phyloP scores from a whole-genome alignment of 495 filamentous ascomycete species.

The Neurospora cerealis region DNA sequence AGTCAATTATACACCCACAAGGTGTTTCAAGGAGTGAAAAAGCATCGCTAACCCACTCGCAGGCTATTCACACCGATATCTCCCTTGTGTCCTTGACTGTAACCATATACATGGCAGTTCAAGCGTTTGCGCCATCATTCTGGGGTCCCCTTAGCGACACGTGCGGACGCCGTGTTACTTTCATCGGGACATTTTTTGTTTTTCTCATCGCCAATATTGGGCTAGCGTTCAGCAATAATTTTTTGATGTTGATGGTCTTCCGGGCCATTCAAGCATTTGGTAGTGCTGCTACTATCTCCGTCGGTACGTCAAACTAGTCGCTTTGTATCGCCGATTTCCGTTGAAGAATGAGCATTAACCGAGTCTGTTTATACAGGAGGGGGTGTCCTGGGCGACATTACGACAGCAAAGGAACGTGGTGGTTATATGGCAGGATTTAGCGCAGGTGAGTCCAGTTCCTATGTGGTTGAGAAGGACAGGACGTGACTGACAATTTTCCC shows the following conservation, averaged over 20 bases:
- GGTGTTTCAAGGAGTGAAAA: not conserved
- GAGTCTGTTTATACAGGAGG: conserved; percentile 1
- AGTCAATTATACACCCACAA: not conserved
- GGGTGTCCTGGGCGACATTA: conserved; percentile 46
- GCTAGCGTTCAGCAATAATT: conserved; percentile 37
- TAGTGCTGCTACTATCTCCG: conserved; percentile 37
- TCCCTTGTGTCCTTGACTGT: conserved; percentile 16
- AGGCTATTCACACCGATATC: conserved; percentile 7
- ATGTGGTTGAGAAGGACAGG: not conserved
- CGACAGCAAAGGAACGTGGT: conserved; percentile 39
- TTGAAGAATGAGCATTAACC: not conserved
- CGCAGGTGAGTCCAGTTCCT: conserved; percentile 9
- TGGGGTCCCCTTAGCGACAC: conserved; percentile 20
- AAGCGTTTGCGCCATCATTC: conserved; percentile 20
- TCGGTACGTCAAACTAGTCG: not conserved
- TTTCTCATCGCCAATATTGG: conserved; percentile 45
- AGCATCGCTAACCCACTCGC: not conserved
- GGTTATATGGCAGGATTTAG: conserved; percentile 43
- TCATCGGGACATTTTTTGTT: conserved; percentile 40
- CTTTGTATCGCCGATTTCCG: not conserved
- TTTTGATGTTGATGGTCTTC: conserved; percentile 39
- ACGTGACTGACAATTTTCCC: not conserved
- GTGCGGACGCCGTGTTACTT: conserved; percentile 23
- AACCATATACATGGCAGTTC: conserved; percentile 22
- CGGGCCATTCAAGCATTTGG: conserved; percentile 44